phyloP scores from a whole-genome alignment of 2,329 filamentous ascomycete genomes.

The Rosellinia necatrix region DNA sequence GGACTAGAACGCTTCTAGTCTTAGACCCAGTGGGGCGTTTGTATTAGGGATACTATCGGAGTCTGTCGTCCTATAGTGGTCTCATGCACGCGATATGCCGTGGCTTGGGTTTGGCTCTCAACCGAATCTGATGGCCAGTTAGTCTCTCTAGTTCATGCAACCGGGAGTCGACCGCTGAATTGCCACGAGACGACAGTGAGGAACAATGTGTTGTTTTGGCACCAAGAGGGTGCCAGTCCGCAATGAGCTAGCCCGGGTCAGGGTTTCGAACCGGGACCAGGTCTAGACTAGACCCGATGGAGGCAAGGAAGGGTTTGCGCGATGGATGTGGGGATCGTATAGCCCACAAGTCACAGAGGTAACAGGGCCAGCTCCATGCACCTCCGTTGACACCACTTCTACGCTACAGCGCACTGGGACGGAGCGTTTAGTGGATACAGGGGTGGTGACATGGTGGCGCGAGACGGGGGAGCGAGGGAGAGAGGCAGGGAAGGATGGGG shows the following conservation, averaged over 20 bases:
- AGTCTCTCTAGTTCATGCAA: slow-evolving; percentile 25
- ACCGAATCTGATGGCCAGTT: slow-evolving; percentile 17
- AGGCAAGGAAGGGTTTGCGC: slow-evolving; percentile 11
- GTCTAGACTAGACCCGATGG: slow-evolving; percentile 10
- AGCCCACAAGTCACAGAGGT: slow-evolving; percentile 3
- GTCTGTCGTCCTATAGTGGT: too few species aligned
- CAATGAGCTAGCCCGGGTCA: too few species aligned
- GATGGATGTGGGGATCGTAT: slow-evolving; percentile 13
- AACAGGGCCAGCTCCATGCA: slow-evolving; percentile 19
- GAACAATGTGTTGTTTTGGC: slow-evolving; percentile 12
- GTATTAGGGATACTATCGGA: too few species aligned
- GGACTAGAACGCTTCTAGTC: slow-evolving; percentile 24
- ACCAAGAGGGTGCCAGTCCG: slow-evolving; percentile 3
- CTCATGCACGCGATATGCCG: slow-evolving; percentile 31
- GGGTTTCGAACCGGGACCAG: too few species aligned
- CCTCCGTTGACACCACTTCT: slow-evolving; percentile 23
- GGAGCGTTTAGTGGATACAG: slow-evolving; percentile 4
- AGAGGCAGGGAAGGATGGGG: not conserved
- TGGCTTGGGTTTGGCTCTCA: slow-evolving; percentile 12
- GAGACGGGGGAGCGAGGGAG: too few species aligned
- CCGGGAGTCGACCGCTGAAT: not conserved
- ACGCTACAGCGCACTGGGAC: slow-evolving; percentile 13
- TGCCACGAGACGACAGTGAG: slow-evolving; percentile 9
- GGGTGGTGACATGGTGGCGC: not conserved
- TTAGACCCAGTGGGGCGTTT: not conserved